A percentile compares a stretch with the other conserved stretches of the same genome.
Evolutionary conservation across 208 protist genomes (phyloP).

Genomic region (Leishmania tropica): DNA sequence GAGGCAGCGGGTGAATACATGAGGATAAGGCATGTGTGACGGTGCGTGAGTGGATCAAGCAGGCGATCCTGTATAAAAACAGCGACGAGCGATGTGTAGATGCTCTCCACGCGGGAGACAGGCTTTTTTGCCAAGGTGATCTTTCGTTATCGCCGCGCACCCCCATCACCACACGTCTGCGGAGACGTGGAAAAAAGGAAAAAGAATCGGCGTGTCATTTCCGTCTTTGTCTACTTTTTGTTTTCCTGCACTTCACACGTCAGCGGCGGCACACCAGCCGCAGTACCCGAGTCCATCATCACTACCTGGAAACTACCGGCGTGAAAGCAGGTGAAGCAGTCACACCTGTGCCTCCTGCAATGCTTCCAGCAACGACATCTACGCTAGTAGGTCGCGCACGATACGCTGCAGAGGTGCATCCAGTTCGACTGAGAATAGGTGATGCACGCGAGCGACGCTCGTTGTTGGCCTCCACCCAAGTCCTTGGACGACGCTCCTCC

Average conservation of each 20-base stretch:
- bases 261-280: background rate
- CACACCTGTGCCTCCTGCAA: background rate
- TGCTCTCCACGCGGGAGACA: background rate
- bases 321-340: background rate
- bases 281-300: background rate
- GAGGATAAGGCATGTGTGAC: background rate
- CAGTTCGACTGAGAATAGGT: background rate
- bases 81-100: background rate
- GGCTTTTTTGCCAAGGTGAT: background rate
- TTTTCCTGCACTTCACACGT: background rate
- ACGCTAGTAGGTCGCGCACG: background rate
- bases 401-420: background rate
- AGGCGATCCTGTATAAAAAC: background rate
- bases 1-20: background rate
- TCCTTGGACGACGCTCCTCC: slow-evolving; percentile 1
- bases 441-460: background rate
- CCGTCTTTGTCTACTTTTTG: background rate
- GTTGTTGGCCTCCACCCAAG: background rate
- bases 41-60: background rate
- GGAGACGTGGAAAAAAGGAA: background rate
- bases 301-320: background rate
- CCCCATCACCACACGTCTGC: background rate
- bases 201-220: background rate
- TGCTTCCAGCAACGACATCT: background rate
- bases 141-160: background rate